Evolutionary conservation across 805 yeast genomes (phyloP).

Genomic region (Ascoidea asiatica): DNA sequence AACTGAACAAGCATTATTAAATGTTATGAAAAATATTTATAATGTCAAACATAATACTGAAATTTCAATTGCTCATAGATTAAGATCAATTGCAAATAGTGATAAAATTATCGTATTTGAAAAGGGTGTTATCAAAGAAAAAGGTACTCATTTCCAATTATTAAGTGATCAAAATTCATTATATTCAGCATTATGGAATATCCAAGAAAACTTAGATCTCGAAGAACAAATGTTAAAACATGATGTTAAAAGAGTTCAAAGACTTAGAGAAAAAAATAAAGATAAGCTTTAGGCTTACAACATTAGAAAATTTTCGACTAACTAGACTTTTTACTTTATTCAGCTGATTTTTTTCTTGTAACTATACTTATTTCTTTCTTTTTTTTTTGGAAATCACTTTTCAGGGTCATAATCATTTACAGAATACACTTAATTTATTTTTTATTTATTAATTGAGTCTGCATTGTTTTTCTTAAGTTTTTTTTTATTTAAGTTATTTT

Average conservation of each 20-base stretch:
- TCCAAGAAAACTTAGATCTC: background rate
- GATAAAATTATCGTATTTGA: background rate
- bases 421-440: too few relatives aligned
- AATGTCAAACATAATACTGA: conserved; percentile 19
- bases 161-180: too few relatives aligned
- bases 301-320: too few relatives aligned
- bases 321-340: too few relatives aligned
- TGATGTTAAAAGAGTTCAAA: background rate
- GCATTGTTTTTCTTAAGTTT: too few relatives aligned
- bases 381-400: too few relatives aligned
- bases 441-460: too few relatives aligned
- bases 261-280: background rate
- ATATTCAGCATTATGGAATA: background rate
- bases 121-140: background rate
- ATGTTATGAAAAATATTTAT: conserved; percentile 28
- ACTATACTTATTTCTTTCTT: too few relatives aligned
- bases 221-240: background rate
- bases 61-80: conserved; percentile 21
- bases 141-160: background rate
- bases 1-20: conserved; percentile 36
- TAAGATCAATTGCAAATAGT: background rate
- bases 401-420: too few relatives aligned
- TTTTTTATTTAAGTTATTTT: too few relatives aligned
- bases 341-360: too few relatives aligned
- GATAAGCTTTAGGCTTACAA: too few relatives aligned